Evolutionary conservation across 73 alveolate genomes (phyloP).

Genomic region (Paramecium sonneborni): DNA sequence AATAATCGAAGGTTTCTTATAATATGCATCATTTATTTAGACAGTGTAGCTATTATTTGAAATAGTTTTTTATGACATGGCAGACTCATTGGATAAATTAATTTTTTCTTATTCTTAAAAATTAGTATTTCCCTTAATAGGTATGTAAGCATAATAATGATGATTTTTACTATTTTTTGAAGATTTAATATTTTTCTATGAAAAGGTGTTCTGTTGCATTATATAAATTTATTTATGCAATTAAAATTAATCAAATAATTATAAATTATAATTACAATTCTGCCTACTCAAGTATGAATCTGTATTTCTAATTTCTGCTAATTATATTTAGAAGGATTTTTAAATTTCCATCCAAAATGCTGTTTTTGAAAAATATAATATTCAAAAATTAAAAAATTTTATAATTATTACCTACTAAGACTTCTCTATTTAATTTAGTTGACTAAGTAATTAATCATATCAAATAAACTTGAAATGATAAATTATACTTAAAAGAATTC

Average conservation of each 20-base stretch:
- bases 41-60: neutral
- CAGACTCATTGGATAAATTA: neutral
- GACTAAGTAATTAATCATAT: too few species aligned
- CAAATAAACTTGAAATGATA: too few species aligned
- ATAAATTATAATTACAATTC: neutral
- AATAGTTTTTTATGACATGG: neutral
- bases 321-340: too few species aligned
- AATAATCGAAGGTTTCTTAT: neutral
- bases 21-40: neutral
- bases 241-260: neutral
- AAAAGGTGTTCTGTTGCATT: neutral
- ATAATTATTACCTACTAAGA: too few species aligned
- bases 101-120: neutral
- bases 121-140: neutral
- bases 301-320: too few species aligned
- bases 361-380: too few species aligned
- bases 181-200: neutral
- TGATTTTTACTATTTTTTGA: neutral
- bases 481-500: too few species aligned
- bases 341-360: too few species aligned
- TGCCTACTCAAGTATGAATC: neutral
- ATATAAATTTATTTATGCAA: neutral
- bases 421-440: too few species aligned
- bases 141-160: neutral
- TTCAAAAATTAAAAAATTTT: too few species aligned